Percentiles rank a stretch among this genome's conserved stretches.
Conservation (phyloP, 2,329 filamentous ascomycete species). For the Pochonia chlamydosporia region DNA sequence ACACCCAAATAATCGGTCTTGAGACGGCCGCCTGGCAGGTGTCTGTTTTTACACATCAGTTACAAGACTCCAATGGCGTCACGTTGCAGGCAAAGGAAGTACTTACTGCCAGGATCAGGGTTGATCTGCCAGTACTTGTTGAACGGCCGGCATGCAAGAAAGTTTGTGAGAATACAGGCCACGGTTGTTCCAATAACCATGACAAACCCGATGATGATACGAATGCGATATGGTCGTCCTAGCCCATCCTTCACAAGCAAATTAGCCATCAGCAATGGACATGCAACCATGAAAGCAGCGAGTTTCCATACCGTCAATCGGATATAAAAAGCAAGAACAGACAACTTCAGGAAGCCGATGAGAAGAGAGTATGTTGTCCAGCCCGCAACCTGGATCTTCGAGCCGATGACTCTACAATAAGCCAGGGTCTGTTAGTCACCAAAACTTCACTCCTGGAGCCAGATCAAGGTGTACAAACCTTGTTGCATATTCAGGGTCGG, state of each 20-base stretch:
- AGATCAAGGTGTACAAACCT: not conserved
- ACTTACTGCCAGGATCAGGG: slow-evolving; percentile 49
- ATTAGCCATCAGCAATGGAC: not conserved
- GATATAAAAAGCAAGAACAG: slow-evolving; percentile 47
- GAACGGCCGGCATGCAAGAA: slow-evolving; percentile 46
- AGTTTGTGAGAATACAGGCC: slow-evolving; percentile 40
- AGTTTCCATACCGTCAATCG: slow-evolving; percentile 33
- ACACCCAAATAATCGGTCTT: slow-evolving; percentile 42
- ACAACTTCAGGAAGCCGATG: slow-evolving; percentile 46
- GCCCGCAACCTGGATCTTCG: slow-evolving; percentile 47
- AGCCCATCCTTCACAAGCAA: not conserved
- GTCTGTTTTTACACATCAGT: slow-evolving; percentile 21
- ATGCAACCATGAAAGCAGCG: not conserved
- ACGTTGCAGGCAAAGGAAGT: not conserved
- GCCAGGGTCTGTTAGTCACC: slow-evolving; percentile 21
- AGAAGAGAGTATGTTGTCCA: slow-evolving; percentile 45
- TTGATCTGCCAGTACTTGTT: slow-evolving; percentile 52
- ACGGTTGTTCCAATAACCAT: slow-evolving; percentile 43
- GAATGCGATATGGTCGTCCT: not conserved
- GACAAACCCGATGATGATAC: slow-evolving; percentile 41
- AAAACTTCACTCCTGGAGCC: not conserved
- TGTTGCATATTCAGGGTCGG: slow-evolving; percentile 34
- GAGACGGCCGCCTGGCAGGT: slow-evolving; percentile 43
- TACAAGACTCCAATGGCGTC: not conserved
- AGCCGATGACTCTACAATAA: slow-evolving; percentile 40